These are phyloP conservation scores for Canariomyces notabilis DNA, from an alignment of 2,329 filamentous ascomycete species.

Conservation along the genomic window DNA sequence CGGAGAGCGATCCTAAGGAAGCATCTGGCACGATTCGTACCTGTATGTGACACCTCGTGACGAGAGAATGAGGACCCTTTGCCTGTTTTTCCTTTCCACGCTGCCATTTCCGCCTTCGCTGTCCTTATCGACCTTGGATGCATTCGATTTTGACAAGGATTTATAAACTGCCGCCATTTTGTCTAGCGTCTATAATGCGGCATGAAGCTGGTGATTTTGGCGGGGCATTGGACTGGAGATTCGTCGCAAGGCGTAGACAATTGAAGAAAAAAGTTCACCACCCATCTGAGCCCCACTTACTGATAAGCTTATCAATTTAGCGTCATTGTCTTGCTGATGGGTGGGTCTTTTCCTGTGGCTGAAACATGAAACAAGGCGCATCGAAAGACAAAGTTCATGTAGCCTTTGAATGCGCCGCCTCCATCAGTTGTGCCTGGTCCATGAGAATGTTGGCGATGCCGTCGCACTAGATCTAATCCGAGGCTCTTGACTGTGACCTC, in stretches of 20 bases:
- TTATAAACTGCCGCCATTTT: slow-evolving; percentile 73
- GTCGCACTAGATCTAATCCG: no score
- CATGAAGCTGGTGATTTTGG: slow-evolving; percentile 6
- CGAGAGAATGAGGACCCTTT: slow-evolving; percentile 81
- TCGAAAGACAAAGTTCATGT: slow-evolving; percentile 1
- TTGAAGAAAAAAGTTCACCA: slow-evolving; percentile 22
- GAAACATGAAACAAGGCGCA: slow-evolving; percentile 1
- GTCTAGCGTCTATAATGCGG: slow-evolving; percentile 1
- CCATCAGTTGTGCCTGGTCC: background rate
- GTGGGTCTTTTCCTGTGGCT: background rate
- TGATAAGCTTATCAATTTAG: slow-evolving; percentile 19
- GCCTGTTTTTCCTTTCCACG: slow-evolving; percentile 60
- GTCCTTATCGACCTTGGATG: slow-evolving; percentile 43
- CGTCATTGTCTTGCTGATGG: background rate
- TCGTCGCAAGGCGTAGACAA: slow-evolving; percentile 5
- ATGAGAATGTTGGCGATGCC: background rate
- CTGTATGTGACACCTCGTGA: slow-evolving; percentile 88
- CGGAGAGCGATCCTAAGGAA: background rate
- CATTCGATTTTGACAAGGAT: slow-evolving; percentile 58
- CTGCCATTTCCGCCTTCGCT: slow-evolving; percentile 27
- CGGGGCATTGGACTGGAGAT: slow-evolving; percentile 1
- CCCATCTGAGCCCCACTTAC: slow-evolving; percentile 14
- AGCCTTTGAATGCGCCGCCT: slow-evolving; percentile 1
- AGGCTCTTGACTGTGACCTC: no score
- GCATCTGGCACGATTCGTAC: slow-evolving; percentile 39